Percentiles rank a stretch among this genome's conserved stretches.
Conservation (phyloP, 495 filamentous ascomycete species). For the Aspergillus nidulans region DNA sequence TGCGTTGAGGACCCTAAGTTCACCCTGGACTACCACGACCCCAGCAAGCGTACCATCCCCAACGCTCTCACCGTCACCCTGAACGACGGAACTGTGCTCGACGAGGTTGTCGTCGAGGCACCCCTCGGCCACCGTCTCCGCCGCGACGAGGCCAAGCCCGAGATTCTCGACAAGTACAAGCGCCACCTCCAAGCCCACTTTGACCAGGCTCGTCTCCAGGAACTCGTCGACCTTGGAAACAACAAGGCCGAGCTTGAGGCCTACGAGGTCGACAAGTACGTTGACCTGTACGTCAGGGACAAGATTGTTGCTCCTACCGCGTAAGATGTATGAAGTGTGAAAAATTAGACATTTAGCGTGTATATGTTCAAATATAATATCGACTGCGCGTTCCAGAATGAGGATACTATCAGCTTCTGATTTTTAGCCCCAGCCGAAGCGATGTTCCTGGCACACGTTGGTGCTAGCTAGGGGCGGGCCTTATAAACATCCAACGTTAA, state of each 20-base stretch:
- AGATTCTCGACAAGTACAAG: slow-evolving; percentile 92
- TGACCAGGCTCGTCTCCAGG: slow-evolving; percentile 64
- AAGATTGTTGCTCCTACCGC: slow-evolving; percentile 37
- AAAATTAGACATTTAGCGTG: slow-evolving; percentile 4
- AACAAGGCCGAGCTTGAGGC: slow-evolving; percentile 69
- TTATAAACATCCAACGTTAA: too few relatives aligned
- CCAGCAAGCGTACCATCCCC: slow-evolving; percentile 85
- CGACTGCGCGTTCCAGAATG: background rate
- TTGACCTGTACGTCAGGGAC: slow-evolving; percentile 85
- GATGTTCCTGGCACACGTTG: too few relatives aligned
- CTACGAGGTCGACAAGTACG: slow-evolving; percentile 86
- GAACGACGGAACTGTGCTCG: slow-evolving; percentile 89
- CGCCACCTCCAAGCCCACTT: slow-evolving; percentile 84
- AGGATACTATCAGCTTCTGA: background rate
- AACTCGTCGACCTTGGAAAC: slow-evolving; percentile 72
- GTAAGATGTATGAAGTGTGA: slow-evolving; percentile 9
- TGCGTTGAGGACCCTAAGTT: slow-evolving; percentile 96
- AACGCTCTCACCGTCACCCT: slow-evolving; percentile 92
- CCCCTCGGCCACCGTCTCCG: slow-evolving; percentile 89
- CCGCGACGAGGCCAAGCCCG: slow-evolving; percentile 93
- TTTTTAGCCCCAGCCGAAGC: too few relatives aligned
- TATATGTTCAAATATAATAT: background rate
- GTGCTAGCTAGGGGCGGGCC: too few relatives aligned
- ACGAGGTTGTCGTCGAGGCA: slow-evolving; percentile 91
- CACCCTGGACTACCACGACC: slow-evolving; percentile 91